Conservation (phyloP, 1,139 yeast genomes). For the Protomyces gravidus region DNA sequence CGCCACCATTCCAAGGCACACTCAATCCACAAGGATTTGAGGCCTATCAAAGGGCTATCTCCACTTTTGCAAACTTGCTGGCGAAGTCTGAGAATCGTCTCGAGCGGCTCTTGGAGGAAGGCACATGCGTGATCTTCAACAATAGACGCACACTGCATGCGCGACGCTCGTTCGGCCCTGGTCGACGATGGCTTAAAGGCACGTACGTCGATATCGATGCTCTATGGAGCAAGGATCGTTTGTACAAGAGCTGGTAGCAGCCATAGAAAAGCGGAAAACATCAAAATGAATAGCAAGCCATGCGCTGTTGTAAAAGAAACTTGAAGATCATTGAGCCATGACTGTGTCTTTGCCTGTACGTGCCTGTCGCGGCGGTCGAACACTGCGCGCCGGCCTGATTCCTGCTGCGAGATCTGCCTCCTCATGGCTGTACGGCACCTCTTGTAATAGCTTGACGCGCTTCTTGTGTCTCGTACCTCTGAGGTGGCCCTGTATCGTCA, state of each 20-base stretch:
- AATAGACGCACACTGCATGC: slow-evolving; percentile 72
- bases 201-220: slow-evolving; percentile 73
- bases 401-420: slow-evolving; percentile 24
- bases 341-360: not conserved
- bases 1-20: slow-evolving; percentile 84
- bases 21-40: slow-evolving; percentile 33
- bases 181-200: slow-evolving; percentile 71
- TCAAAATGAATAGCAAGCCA: not conserved
- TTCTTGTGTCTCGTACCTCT: slow-evolving; percentile 12
- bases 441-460: slow-evolving; percentile 65
- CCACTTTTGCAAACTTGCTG: slow-evolving; percentile 57
- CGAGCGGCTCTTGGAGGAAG: slow-evolving; percentile 56
- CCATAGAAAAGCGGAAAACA: not conserved
- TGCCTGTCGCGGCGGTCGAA: not conserved
- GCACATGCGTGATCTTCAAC: slow-evolving; percentile 65
- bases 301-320: not conserved
- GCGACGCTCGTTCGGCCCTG: slow-evolving; percentile 57
- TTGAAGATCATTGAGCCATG: not conserved
- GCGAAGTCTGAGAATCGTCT: slow-evolving; percentile 56
- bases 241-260: slow-evolving; percentile 1
- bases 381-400: slow-evolving; percentile 4
- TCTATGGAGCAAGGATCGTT: slow-evolving; percentile 38
- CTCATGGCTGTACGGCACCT: slow-evolving; percentile 57
- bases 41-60: slow-evolving; percentile 34
- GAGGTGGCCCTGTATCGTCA: slow-evolving; percentile 50